phyloP scores from a whole-genome alignment of 2,329 filamentous ascomycete genomes.

The Monilinia fructigena region DNA sequence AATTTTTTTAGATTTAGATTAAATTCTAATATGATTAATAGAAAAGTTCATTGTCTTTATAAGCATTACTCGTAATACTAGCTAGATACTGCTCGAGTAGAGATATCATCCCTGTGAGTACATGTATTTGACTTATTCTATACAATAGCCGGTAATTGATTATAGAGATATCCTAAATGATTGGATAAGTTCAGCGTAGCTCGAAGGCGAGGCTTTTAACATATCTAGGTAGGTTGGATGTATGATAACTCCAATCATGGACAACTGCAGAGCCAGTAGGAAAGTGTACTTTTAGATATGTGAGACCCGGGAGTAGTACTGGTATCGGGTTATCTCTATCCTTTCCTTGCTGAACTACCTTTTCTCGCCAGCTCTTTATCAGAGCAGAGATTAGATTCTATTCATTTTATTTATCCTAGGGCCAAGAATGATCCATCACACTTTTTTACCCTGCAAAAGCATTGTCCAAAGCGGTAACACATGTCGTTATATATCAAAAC shows the following conservation, averaged over 20 bases:
- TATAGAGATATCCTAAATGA: background rate
- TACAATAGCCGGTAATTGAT: background rate
- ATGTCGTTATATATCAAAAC: constrained; percentile 1
- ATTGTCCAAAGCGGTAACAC: background rate
- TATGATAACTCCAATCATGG: background rate
- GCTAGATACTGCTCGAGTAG: too few relatives aligned
- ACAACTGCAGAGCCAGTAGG: too few relatives aligned
- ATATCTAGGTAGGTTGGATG: too few relatives aligned
- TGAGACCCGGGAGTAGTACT: background rate
- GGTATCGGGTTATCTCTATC: background rate
- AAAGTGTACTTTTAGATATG: too few relatives aligned
- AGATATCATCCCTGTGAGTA: background rate
- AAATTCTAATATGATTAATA: too few relatives aligned
- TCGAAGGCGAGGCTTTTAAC: background rate
- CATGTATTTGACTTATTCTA: background rate
- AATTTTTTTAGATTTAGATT: too few relatives aligned
- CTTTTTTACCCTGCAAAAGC: background rate
- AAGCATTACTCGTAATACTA: too few relatives aligned
- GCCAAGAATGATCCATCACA: background rate
- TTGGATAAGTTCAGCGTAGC: background rate
- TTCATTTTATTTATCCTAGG: background rate
- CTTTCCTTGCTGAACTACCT: background rate
- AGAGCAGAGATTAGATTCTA: constrained; percentile 9
- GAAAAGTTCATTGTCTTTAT: too few relatives aligned
- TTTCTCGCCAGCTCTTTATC: background rate